Base-by-base conservation (phyloP, 139 green algal species). In the Auxenochlorella pyrenoidosa region DNA sequence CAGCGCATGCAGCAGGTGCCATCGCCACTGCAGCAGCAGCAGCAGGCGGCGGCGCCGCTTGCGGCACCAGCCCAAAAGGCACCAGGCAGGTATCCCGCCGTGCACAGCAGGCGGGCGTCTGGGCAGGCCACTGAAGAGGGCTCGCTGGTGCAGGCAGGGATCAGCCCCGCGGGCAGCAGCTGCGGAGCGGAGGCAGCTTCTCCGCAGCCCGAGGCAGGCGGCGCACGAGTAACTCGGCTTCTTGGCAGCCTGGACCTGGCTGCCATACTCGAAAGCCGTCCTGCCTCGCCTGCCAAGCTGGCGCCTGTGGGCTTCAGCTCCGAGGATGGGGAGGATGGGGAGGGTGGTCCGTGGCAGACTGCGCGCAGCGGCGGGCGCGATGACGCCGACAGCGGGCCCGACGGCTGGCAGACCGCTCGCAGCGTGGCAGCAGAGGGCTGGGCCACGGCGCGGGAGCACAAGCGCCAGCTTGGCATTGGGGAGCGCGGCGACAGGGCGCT, bases 191-290 rank as follows among this genome's bases (percentile, higher is more conserved):
- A 21, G 4, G 22, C 72, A 44, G 22, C 21, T 54, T 3, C 36
- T 1, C 28, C 3, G 40, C 72, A 54, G 40, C 40, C 40, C 3
- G 70, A 16, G 32, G 0, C 78, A 38, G 78, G n/a, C 0, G 51
- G 16, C 30, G 28, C 13, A 36, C 58, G 41, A 26, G 18, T 32
- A 16, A 28, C 1, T 18, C 76, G 38, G 24, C 38, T 18, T 5
- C 6, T 73, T 36, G 79, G 79, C 79, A 84, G 79, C 36, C 22
- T 85, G 21, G 80, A 85, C 26, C 43, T 85, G 3, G 38, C 63
- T 13, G 80, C 80, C 32, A 85, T 85, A 28, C 63, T 85, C 16
- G 80, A 40, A 26, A 85, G 80, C 80, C 38, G 80, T 2, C 80
- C 80, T 0, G 15, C 80, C 40, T 85, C 80, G 19, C 80, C 80